These are phyloP conservation scores for Coniochaeta sp. DNA, from an alignment of 2,329 filamentous ascomycete species.

Conservation along the genomic window DNA sequence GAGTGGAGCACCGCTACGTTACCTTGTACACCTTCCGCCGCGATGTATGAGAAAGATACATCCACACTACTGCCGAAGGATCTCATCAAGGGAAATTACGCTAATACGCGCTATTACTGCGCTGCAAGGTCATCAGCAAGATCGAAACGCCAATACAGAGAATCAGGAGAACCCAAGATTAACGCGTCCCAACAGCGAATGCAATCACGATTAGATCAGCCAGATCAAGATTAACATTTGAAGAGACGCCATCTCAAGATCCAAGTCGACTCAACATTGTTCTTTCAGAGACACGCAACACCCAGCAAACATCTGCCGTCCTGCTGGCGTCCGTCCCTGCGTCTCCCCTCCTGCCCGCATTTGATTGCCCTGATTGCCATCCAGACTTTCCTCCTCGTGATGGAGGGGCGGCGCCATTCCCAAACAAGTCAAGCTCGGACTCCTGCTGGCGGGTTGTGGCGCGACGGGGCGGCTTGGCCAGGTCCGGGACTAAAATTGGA, in stretches of 20 bases:
- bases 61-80: neutral
- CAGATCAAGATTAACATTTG: neutral
- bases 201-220: neutral
- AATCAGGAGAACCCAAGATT: neutral
- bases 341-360: neutral
- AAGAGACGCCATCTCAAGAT: too few species aligned
- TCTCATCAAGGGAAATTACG: neutral
- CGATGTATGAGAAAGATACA: neutral
- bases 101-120: neutral
- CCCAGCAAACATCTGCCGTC: neutral
- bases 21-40: neutral
- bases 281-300: too few species aligned
- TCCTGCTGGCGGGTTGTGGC: neutral
- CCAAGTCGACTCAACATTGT: too few species aligned
- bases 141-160: neutral
- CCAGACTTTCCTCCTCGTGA: neutral
- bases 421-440: neutral
- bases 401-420: neutral
- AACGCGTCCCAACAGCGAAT: neutral
- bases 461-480: neutral
- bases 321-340: neutral
- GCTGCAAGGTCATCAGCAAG: neutral
- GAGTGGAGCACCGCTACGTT: neutral
- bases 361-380: constrained; percentile 2
- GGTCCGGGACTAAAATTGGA: neutral